A percentile compares a stretch with the other conserved stretches of the same genome.
phyloP scores from a whole-genome alignment of 106 monocot species.

The Dioscorea alata region DNA sequence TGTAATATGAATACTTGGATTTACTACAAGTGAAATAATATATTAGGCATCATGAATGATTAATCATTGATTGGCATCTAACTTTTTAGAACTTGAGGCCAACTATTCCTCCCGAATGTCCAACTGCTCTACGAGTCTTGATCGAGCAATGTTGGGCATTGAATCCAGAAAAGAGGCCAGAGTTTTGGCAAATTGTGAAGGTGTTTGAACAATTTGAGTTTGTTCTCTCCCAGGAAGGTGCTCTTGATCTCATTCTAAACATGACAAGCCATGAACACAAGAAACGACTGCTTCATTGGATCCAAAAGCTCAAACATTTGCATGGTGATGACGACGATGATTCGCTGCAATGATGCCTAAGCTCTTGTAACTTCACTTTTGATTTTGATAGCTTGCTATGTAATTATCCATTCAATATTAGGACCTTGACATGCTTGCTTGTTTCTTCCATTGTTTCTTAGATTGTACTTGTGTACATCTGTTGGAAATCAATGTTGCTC shows the following conservation, averaged over 20 bases:
- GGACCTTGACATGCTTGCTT: no score
- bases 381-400: neutral
- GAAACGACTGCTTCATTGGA: slow-evolving; percentile 32
- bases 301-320: slow-evolving; percentile 36
- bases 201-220: slow-evolving; percentile 59
- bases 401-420: slow-evolving; percentile 1
- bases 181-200: slow-evolving; percentile 69
- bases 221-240: slow-evolving; percentile 31
- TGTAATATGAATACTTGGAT: no score
- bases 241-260: slow-evolving; percentile 23
- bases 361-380: slow-evolving; percentile 6
- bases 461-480: no score
- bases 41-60: no score
- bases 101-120: slow-evolving; percentile 36
- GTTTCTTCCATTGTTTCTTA: no score
- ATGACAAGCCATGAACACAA: slow-evolving; percentile 35
- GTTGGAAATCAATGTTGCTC: no score
- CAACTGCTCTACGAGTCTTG: slow-evolving; percentile 32
- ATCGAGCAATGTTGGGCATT: slow-evolving; percentile 68
- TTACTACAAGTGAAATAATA: no score
- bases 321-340: neutral
- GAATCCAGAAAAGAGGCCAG: slow-evolving; percentile 59
- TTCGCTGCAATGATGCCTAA: neutral
- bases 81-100: slow-evolving; percentile 62
- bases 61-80: neutral